Base-by-base conservation (phyloP, 2,329 filamentous ascomycete genomes). In the Alternaria ventricosa region DNA sequence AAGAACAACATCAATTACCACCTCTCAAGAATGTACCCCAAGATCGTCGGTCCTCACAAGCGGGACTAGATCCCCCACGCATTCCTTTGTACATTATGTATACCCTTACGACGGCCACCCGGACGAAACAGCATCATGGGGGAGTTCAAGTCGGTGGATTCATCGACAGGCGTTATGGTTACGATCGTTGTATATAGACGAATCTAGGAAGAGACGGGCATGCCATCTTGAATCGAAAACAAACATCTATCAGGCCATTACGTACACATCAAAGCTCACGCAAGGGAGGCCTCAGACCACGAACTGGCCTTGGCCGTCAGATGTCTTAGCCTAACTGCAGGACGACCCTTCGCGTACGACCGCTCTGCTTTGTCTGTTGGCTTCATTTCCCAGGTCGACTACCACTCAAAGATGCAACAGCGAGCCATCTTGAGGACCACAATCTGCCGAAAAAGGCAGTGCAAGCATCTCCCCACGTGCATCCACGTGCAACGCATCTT, bases 1-100 rank as follows among this genome's bases (percentile, higher is more conserved):
- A 93, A 90, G 84, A 95, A 89, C 80, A 89, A 87, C 68, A 94
- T 98, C 87, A 98, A 98, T 83, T 94, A 94, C 85, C 94, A 97
- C 79, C 84, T 98, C 46, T 87, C 88, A 70, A 88, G 96, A 75
- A 87, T 92, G 84, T 92, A 91, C 73, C 88, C 89, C 13, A 88
- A 90, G 79, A 84, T 96, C 84, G 87, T 90, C 82, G 87, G 90
- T 75, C 86, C 89, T 69, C 84, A 89, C 87, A 88, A 94, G 82
- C 86, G 85, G 80, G 87, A 90, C 72, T 88, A 76, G 63, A 44
- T 57, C 41, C 18, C 20, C 20, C 13, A 23, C 43, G 7, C 10
- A 28, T 23, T 60, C 55, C 63, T 30, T 55, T 78, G 74, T 77
- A 75, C 58, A 76, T 57, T 65, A 74, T 44, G 67, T 70, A 73